Evolutionary conservation across 176 grass and related monocot species (phyloP).

Genomic region (Poa annua): DNA sequence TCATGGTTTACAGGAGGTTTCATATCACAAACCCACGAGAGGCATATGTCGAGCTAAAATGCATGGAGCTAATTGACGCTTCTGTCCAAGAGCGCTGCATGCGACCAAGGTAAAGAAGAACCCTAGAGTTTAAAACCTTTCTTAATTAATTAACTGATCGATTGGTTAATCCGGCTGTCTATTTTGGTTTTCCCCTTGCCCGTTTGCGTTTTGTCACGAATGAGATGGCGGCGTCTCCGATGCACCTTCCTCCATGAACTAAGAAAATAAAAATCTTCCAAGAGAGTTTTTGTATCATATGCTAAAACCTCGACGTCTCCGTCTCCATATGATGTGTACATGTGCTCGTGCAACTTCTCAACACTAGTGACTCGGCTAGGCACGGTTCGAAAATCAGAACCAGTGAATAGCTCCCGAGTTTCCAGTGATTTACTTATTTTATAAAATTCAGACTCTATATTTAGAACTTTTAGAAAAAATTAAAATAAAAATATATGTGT

Average conservation of each 20-base stretch:
- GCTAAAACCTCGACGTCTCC: constrained; percentile 1
- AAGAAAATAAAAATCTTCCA: constrained; percentile 2
- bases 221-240: constrained; percentile 40
- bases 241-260: constrained; percentile 15
- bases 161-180: constrained; percentile 24
- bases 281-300: constrained; percentile 6
- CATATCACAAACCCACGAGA: background rate
- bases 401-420: background rate
- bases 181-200: background rate
- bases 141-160: constrained; percentile 3
- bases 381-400: background rate
- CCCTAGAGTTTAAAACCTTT: constrained; percentile 34
- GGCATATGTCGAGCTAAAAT: background rate
- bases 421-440: too few relatives aligned
- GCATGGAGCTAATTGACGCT: background rate
- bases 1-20: background rate
- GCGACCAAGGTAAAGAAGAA: background rate
- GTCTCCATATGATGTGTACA: background rate
- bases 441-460: too few relatives aligned
- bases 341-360: background rate
- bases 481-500: too few relatives aligned
- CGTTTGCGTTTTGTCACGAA: constrained; percentile 36
- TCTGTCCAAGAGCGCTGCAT: constrained; percentile 11
- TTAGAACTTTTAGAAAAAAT: too few relatives aligned
- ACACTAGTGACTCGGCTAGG: background rate